These are phyloP conservation scores for Priceomyces haplophilus DNA, from an alignment of 805 yeast species.

Conservation along the genomic window DNA sequence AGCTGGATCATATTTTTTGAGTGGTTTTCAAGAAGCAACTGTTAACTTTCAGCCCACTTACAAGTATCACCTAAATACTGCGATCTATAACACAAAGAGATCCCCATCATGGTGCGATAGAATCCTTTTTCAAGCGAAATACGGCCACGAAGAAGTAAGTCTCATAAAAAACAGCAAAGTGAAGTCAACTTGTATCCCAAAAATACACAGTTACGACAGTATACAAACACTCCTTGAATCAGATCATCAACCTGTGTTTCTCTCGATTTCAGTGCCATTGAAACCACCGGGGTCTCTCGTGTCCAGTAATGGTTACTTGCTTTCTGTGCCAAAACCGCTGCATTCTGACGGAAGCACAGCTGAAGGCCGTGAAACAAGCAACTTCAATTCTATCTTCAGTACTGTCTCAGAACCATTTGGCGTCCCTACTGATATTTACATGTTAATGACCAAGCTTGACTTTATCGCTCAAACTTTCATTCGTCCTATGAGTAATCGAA, in stretches of 20 bases:
- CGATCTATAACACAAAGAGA: conserved; percentile 55
- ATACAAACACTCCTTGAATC: conserved; percentile 50
- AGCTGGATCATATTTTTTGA: conserved; percentile 44
- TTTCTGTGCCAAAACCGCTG: conserved; percentile 18
- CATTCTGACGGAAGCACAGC: background rate
- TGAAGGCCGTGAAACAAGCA: conserved; percentile 13
- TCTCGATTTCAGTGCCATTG: conserved; percentile 49
- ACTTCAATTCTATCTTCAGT: conserved; percentile 6
- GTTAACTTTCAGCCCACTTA: conserved; percentile 77
- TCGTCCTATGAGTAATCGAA: conserved; percentile 25
- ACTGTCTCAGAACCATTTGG: conserved; percentile 20
- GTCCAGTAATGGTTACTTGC: conserved; percentile 27
- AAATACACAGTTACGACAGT: conserved; percentile 46
- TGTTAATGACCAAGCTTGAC: conserved; percentile 34
- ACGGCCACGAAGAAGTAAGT: conserved; percentile 11
- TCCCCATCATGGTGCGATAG: conserved; percentile 92
- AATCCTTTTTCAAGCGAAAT: conserved; percentile 55
- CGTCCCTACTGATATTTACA: conserved; percentile 41
- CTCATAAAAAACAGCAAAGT: background rate
- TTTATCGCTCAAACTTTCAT: conserved; percentile 21
- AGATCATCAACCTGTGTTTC: conserved; percentile 79
- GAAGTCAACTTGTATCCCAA: conserved; percentile 13
- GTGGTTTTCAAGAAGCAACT: conserved; percentile 65
- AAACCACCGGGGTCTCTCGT: conserved; percentile 33
- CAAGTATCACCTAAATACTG: conserved; percentile 55